phyloP scores from a whole-genome alignment of 208 protist species.

The Trichomonas tenax region DNA sequence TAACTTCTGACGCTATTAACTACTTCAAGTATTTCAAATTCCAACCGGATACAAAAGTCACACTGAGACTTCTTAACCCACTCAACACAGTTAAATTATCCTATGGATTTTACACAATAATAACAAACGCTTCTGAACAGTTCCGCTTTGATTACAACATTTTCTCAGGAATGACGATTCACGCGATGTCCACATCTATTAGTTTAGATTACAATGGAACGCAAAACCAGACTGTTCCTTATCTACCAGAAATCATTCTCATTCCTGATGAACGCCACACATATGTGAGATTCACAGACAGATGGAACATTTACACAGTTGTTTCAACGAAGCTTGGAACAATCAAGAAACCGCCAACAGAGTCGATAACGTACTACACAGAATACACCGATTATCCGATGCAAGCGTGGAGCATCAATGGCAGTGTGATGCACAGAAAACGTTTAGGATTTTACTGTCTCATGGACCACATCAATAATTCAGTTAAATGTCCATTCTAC shows the following conservation, averaged over 20 bases:
- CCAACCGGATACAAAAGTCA: background rate
- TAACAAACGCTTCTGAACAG: background rate
- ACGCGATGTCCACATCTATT: background rate
- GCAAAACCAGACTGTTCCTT: background rate
- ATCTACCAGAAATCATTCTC: background rate
- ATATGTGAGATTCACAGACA: background rate
- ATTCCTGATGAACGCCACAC: background rate
- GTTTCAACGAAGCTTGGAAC: background rate
- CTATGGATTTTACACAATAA: background rate
- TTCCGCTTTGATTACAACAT: background rate
- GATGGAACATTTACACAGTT: background rate
- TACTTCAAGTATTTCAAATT: background rate
- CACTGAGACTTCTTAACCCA: background rate
- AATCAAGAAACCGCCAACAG: background rate
- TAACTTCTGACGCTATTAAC: background rate
- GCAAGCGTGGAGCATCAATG: background rate
- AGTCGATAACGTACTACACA: background rate
- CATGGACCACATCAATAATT: background rate
- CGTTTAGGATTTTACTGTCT: background rate
- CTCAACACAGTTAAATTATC: background rate
- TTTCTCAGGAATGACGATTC: background rate
- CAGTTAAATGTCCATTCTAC: background rate
- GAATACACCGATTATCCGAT: background rate
- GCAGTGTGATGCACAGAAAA: background rate
- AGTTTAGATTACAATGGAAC: background rate